Evolutionary conservation across 805 yeast genomes (phyloP).

Genomic region (Wickerhamomyces subpelliculosus): DNA sequence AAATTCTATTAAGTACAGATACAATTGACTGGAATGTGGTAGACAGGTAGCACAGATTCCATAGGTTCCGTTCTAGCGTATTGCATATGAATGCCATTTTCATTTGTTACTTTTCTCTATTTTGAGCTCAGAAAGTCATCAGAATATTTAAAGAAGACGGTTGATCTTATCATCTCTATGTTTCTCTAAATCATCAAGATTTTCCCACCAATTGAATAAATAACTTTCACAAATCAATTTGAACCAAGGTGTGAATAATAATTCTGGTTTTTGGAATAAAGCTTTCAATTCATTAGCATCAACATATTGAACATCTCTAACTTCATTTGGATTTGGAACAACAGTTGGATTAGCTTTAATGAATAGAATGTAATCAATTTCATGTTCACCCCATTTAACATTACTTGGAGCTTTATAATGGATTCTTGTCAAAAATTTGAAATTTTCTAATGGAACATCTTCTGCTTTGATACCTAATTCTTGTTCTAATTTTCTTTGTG

Average conservation of each 20-base stretch:
- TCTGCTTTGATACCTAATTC: constrained; percentile 76
- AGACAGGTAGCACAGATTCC: no score
- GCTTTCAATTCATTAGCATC: constrained; percentile 53
- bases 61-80: no score
- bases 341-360: constrained; percentile 50
- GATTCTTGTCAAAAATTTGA: constrained; percentile 84
- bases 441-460: constrained; percentile 55
- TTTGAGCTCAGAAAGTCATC: no score
- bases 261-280: constrained; percentile 65
- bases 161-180: constrained; percentile 34
- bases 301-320: constrained; percentile 74
- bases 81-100: no score
- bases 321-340: constrained; percentile 73
- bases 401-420: constrained; percentile 87
- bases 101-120: no score
- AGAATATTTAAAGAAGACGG: constrained; percentile 17
- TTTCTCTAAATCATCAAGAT: constrained; percentile 49
- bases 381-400: constrained; percentile 95
- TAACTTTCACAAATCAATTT: constrained; percentile 88
- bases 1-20: no score
- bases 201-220: constrained; percentile 91
- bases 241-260: constrained; percentile 96
- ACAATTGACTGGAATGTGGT: no score
- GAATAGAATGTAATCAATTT: constrained; percentile 88
- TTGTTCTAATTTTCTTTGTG: constrained; percentile 85